Evolutionary conservation across 805 yeast species (phyloP).

Genomic region (Saccharomycopsis javanensis): DNA sequence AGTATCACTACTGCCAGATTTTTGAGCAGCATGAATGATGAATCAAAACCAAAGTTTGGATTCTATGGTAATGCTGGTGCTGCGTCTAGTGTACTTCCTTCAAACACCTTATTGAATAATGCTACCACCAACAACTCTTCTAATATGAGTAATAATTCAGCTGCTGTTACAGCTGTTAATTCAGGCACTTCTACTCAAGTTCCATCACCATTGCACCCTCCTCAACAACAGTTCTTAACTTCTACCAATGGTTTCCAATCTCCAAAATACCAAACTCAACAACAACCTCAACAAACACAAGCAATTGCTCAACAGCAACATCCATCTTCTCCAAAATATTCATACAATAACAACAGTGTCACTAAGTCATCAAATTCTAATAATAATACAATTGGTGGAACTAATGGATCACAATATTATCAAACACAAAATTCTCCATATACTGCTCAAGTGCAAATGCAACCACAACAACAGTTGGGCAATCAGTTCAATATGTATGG

Average conservation of each 20-base stretch:
- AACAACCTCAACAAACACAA: background rate
- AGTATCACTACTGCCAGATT: background rate
- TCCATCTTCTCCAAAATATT: background rate
- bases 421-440: background rate
- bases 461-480: slow-evolving; percentile 3
- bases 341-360: background rate
- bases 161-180: background rate
- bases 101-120: background rate
- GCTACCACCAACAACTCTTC: background rate
- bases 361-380: background rate
- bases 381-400: background rate
- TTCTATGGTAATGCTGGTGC: background rate
- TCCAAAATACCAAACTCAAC: background rate
- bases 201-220: background rate
- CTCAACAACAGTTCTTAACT: background rate
- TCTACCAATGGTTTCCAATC: background rate
- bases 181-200: background rate
- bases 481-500: background rate
- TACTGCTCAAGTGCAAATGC: background rate
- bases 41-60: background rate
- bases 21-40: background rate
- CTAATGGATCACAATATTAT: background rate
- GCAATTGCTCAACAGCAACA: background rate
- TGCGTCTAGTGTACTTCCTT: background rate
- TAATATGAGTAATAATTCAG: background rate